phyloP scores from a whole-genome alignment of 2,329 filamentous ascomycete genomes.

The Colletotrichum gloeosporioides region DNA sequence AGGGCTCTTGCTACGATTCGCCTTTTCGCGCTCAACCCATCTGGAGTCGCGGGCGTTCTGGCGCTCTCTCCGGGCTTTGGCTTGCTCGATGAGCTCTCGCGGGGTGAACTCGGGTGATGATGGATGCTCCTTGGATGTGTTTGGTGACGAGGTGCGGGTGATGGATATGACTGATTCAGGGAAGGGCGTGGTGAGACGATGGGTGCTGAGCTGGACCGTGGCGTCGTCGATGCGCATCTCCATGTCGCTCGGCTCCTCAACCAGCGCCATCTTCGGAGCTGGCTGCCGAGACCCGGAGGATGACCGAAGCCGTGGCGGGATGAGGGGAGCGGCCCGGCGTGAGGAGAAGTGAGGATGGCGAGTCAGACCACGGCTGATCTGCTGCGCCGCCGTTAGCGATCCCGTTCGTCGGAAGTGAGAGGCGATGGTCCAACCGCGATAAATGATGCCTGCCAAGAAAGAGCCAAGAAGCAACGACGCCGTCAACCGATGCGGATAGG shows the following conservation, averaged over 20 bases:
- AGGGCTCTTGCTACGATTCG: neutral
- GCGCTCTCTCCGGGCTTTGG: neutral
- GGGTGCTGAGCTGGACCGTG: neutral
- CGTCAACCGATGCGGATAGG: neutral
- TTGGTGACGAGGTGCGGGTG: neutral
- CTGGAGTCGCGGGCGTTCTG: neutral
- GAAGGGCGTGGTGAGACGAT: neutral
- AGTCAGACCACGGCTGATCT: neutral
- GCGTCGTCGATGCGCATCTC: neutral
- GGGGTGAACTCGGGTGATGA: neutral
- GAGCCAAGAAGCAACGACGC: neutral
- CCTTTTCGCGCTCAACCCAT: neutral
- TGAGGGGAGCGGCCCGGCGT: neutral
- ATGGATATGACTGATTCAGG: neutral
- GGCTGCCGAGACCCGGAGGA: rapidly evolving
- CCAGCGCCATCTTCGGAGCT: neutral
- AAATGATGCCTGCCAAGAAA: neutral
- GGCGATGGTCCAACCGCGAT: neutral
- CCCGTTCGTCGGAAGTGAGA: neutral
- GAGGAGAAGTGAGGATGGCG: neutral
- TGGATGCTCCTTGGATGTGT: neutral
- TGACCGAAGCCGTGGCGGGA: neutral
- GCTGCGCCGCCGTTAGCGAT: neutral
- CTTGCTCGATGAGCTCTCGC: neutral
- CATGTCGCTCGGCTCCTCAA: neutral